Conservation (phyloP, 306 rosid species). For the Hylodesmum podocarpum region DNA sequence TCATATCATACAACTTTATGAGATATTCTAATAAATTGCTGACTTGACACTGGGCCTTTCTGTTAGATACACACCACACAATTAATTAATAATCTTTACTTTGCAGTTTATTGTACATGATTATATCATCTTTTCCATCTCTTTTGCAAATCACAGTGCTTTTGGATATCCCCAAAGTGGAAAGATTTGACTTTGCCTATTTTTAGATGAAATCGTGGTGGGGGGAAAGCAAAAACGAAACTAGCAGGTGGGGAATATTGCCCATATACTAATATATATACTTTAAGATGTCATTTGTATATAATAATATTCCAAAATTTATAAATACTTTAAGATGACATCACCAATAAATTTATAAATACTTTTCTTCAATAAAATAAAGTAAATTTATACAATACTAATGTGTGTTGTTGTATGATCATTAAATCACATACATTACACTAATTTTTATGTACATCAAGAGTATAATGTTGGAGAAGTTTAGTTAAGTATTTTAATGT, state of each 20-base stretch:
- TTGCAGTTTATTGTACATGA: background rate
- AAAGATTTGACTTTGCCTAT: slow-evolving; percentile 23
- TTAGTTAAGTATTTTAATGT: no score
- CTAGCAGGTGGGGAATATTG: slow-evolving; percentile 20
- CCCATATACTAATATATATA: background rate
- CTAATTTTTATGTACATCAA: no score
- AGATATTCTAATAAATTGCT: background rate
- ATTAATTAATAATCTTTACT: background rate
- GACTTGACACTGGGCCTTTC: slow-evolving; percentile 22
- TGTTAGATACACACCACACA: background rate
- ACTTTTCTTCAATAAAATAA: no score
- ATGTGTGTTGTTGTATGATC: no score
- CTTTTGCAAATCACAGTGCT: slow-evolving; percentile 8
- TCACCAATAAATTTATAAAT: no score
- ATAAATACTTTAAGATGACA: no score
- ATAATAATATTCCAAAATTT: no score
- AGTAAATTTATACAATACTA: no score
- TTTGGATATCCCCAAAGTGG: slow-evolving; percentile 20
- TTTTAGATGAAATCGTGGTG: slow-evolving; percentile 14
- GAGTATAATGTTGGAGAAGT: no score
- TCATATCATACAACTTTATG: background rate
- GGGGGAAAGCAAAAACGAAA: background rate
- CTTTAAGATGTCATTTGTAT: no score
- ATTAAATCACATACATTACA: no score
- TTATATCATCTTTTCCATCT: background rate